Base-by-base conservation (phyloP, 2,329 filamentous ascomycete genomes). In the Fusarium sp. region DNA sequence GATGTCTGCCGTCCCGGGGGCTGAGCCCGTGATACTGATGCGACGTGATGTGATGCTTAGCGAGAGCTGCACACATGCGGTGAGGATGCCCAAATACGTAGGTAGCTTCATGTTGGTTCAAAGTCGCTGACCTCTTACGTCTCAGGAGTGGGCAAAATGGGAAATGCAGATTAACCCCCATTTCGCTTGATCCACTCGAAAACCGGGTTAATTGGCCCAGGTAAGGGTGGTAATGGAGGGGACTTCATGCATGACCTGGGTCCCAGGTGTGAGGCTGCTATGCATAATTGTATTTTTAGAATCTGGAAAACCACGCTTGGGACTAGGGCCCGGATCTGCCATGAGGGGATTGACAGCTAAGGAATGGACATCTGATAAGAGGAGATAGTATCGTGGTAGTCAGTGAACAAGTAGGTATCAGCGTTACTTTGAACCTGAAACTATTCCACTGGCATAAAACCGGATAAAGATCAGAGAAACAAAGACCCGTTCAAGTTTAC, bases 271-370 rank as follows among this genome's bases (percentile, higher is more conserved):
- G 68, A 71, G 68, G 68, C 59, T 71, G 56, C 68, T 64, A 71
- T 71, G 68, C 68, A 71, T 71, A 69, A 71, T 71, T 71, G 53
- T 71, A 71, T 71, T 71, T 71, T 71, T 71, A 71, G 68, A 71
- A 71, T 18, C 47, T 53, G 30, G 43, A 66, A 66, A 60, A 40
- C 32, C 32, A 40, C 40, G 48, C 45, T 51, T 51, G 32, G 32
- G 25, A 55, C 55, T 48, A 63, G 54, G 57, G 55, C 56, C 58
- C 46, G 46, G 67, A 64, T 60, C 49, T 53, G 27, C 49, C 21
- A 28, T 40, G 49, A 53, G 49, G 49, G 10, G n/a, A 49, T 30
- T 69, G 61, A 32, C 41, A 49, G 49, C 56, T 46, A 51, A 23
- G 55, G 30, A 21, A 40, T 50, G 63, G 37, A 18, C 21, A 41